Base-by-base conservation (phyloP, 2,329 filamentous ascomycete species). In the Alternaria atra region DNA sequence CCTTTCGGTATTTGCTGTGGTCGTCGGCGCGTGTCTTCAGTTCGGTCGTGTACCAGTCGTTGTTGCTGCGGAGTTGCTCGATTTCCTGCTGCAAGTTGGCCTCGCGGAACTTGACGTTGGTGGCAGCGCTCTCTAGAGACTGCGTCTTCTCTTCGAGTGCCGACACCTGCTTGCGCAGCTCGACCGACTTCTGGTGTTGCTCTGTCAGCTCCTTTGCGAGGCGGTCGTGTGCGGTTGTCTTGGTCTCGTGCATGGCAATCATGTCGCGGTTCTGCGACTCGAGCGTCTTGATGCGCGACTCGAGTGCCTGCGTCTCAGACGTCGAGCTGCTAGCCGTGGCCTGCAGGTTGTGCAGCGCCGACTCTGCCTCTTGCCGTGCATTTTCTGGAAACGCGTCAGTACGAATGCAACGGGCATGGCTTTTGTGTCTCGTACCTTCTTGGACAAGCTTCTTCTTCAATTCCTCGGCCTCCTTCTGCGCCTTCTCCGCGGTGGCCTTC, bases 201-300 rank as follows among this genome's bases (percentile, higher is more conserved):
- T 91, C 87, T 40, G 93, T 90, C 20, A 99, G 86, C 72, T 99
- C 95, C 60, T 93, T 90, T 5, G 92, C 89, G 3, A 99, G 85
- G 61, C 89, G 89, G 68, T 97, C 92, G 75, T 97, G 93, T 37
- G 93, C 91, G 9, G 89, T 88, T 55, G 91, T 92, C 80, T 97
- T 97, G 17, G 92, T 90, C 74, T 98, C 94, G 63, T 98, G 89
- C 34, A 97, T 88, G 42, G 91, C 90, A 5, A 98, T 82, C 13
- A 93, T 94, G 66, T 97, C 94, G 63, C 95, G 90, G 75, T 97
- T 98, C 6, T 94, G 95, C 0, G 92, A 89, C 79, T 99, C 94
- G 3, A 99, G 87, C 0, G 92, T 91, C 50, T 90, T 84, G 71
- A 99, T 93, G 70, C 94, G 93, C 60, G 91, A 88, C 71, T 91